Base-by-base conservation (phyloP, 345 rosid species). In the Pistacia integerrima region DNA sequence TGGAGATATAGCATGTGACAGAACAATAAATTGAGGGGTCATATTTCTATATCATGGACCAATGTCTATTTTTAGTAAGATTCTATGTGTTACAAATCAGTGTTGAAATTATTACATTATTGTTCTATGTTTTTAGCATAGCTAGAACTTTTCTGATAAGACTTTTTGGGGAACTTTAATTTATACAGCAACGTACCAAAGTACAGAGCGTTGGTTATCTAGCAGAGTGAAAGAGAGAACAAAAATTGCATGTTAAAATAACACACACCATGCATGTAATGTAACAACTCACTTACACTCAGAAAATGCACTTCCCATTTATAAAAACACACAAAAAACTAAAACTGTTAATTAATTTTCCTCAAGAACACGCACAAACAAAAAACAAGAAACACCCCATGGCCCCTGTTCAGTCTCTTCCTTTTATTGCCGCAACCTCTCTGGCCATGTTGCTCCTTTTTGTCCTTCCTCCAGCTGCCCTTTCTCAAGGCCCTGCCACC, bases 251-350 rank as follows among this genome's bases (percentile, higher is more conserved):
- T 81, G 84, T 41, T 30, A 55, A 61, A 80, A 83, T 41, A 76
- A 74, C 90, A 89, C 86, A 79, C 85, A 77, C 77, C 88, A 78
- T 77, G 85, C 89, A 86, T 88, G 91, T 63, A 82, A 86, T 88
- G 91, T 65, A 82, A 77, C 76, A 64, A 25, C 76, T 78, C 92
- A 25, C 76, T 78, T 91, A 89, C 85, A 66, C 86, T 75, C 79
- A 79, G 74, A 70, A 76, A 58, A 83, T 85, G 87, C 84, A 67
- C 63, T 81, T 70, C 61, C 61, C 63, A 78, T 85, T 79, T 84
- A 78, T 73, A 82, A 41, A 28, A 46, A 55, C 25, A 48, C 33
- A 49, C 63, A 67, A 61, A 61, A 30, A 5, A 28, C 2, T 54
- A 4, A 30, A 46, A 46, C 55, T 52, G 58, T 3, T 68, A 28